phyloP scores from a whole-genome alignment of 345 rosid genomes.

The Corymbia maculata region DNA sequence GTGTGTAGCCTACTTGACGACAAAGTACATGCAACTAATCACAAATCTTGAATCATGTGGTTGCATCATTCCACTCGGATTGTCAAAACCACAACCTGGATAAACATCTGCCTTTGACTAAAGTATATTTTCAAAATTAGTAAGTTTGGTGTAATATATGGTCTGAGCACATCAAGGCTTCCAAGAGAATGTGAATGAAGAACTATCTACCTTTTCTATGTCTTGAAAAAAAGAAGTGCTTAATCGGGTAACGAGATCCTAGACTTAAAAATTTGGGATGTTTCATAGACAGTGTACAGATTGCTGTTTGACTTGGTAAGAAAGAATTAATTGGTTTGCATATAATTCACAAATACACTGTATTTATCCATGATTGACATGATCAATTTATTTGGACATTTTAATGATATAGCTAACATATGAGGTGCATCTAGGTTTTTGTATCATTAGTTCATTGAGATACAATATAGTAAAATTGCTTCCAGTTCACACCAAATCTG shows the following conservation, averaged over 20 bases:
- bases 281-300: neutral
- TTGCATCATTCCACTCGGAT: neutral
- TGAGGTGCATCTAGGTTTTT: neutral
- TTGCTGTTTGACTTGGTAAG: neutral
- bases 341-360: neutral
- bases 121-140: neutral
- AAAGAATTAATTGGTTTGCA: neutral
- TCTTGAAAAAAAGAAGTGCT: neutral
- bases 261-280: neutral
- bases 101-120: neutral
- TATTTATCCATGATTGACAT: neutral
- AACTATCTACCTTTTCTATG: neutral
- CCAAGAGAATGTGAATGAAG: neutral
- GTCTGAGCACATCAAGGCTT: neutral
- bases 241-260: neutral
- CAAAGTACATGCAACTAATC: neutral
- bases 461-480: neutral
- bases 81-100: neutral
- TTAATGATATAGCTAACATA: neutral
- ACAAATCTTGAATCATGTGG: neutral
- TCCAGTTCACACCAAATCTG: neutral
- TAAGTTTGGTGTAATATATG: neutral
- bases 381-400: neutral
- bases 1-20: neutral
- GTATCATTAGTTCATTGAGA: neutral